Evolutionary conservation across 257 asterid species (phyloP).

Genomic region (Primulina tabacum): DNA sequence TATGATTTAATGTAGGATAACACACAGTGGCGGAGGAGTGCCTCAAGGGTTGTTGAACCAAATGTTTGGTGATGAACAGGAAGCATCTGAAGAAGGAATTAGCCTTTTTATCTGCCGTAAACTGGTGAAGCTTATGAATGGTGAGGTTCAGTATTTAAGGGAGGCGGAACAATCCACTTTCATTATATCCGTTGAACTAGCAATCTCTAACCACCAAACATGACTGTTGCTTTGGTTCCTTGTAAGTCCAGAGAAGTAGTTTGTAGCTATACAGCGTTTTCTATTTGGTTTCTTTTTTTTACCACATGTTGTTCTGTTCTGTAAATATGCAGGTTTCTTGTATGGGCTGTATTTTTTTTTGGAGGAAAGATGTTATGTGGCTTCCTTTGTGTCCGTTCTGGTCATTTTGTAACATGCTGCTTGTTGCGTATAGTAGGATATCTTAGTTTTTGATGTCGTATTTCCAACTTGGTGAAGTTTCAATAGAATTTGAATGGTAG

Average conservation of each 20-base stretch:
- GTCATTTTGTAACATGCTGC: neutral
- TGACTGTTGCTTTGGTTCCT: neutral
- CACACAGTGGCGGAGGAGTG: slow-evolving; percentile 80
- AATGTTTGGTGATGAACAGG: slow-evolving; percentile 67
- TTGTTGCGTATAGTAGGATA: neutral
- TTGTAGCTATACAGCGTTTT: neutral
- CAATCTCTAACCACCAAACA: slow-evolving; percentile 44
- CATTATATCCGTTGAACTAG: slow-evolving; percentile 72
- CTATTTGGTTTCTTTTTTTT: neutral
- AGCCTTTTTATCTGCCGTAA: slow-evolving; percentile 81
- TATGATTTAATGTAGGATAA: slow-evolving; percentile 47
- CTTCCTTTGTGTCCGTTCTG: neutral
- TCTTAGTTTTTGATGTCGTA: neutral
- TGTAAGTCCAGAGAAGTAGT: neutral
- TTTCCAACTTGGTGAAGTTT: neutral
- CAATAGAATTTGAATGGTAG: neutral
- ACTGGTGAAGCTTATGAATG: slow-evolving; percentile 92
- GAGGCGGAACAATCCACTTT: slow-evolving; percentile 81
- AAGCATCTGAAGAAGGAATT: slow-evolving; percentile 75
- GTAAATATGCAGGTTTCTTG: neutral
- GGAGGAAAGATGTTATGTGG: neutral
- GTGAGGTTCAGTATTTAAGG: slow-evolving; percentile 89
- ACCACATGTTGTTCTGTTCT: neutral
- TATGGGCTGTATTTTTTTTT: neutral
- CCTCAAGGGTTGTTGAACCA: slow-evolving; percentile 67